Percentiles rank a stretch among this genome's conserved stretches.
Conservation (phyloP, 495 filamentous ascomycete species). For the Aspergillus cavernicola region DNA sequence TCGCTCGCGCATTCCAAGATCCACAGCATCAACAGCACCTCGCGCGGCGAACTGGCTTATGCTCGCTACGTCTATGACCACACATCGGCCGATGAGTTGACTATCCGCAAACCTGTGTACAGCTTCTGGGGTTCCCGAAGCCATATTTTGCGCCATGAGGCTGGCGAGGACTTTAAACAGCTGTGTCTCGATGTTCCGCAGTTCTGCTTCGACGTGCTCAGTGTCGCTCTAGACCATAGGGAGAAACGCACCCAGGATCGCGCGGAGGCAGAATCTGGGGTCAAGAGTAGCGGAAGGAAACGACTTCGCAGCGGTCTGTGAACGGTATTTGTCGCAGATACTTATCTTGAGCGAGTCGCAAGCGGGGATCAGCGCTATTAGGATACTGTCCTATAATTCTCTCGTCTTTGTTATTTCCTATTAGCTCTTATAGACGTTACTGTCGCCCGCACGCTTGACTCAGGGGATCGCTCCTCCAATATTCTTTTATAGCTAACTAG, state of each 20-base stretch:
- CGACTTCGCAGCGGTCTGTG: constrained; percentile 30
- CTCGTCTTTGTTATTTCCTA: neutral
- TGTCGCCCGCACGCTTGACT: neutral
- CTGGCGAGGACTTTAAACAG: constrained; percentile 72
- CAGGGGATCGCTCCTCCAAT: neutral
- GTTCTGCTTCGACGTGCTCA: constrained; percentile 88
- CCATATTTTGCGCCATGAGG: constrained; percentile 77
- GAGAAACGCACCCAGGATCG: constrained; percentile 47
- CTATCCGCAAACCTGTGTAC: constrained; percentile 79
- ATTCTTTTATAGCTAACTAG: neutral
- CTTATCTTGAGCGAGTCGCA: neutral
- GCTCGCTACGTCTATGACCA: constrained; percentile 85
- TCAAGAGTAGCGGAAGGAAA: constrained; percentile 32
- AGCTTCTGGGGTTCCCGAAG: constrained; percentile 82
- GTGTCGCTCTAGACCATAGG: constrained; percentile 60
- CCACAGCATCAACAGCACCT: constrained; percentile 78
- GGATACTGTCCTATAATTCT: neutral
- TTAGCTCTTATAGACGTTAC: neutral
- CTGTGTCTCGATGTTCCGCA: constrained; percentile 88
- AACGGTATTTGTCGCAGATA: neutral
- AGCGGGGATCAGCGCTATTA: neutral
- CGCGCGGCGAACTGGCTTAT: constrained; percentile 83
- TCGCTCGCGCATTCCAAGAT: constrained; percentile 82
- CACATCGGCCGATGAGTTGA: constrained; percentile 62
- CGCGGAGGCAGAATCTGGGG: constrained; percentile 25